Evolutionary conservation across 345 rosid species (phyloP).

Genomic region (Anastatica hierochuntica): DNA sequence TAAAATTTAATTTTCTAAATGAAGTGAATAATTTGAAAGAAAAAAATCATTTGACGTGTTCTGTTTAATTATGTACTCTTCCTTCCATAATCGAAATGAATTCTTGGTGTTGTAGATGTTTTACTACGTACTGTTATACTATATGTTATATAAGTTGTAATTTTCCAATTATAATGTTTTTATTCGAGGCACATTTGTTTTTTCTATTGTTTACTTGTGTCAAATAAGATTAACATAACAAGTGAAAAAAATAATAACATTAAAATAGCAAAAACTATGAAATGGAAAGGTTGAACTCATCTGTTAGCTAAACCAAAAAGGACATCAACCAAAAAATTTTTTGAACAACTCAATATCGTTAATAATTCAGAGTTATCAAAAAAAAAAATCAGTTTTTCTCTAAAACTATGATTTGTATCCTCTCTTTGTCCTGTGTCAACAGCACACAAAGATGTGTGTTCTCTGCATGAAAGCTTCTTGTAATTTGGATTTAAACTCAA

Average conservation of each 20-base stretch:
- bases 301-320: neutral
- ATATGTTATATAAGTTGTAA: constrained; percentile 4
- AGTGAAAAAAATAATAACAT: neutral
- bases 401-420: no score
- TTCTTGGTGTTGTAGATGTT: constrained; percentile 7
- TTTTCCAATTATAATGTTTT: neutral
- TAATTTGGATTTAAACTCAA: no score
- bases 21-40: constrained; percentile 1
- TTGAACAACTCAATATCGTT: no score
- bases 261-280: neutral
- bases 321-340: no score
- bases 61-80: no score
- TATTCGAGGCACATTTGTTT: neutral
- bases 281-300: neutral
- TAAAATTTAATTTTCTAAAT: neutral
- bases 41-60: no score
- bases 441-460: no score
- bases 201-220: neutral
- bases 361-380: no score
- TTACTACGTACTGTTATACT: constrained; percentile 7
- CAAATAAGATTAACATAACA: neutral
- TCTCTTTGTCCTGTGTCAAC: no score
- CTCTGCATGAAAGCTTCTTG: no score
- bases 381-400: no score
- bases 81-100: constrained; percentile 1